These are phyloP conservation scores for Usnea hakonensis DNA, from an alignment of 495 filamentous ascomycete species.

Conservation along the genomic window DNA sequence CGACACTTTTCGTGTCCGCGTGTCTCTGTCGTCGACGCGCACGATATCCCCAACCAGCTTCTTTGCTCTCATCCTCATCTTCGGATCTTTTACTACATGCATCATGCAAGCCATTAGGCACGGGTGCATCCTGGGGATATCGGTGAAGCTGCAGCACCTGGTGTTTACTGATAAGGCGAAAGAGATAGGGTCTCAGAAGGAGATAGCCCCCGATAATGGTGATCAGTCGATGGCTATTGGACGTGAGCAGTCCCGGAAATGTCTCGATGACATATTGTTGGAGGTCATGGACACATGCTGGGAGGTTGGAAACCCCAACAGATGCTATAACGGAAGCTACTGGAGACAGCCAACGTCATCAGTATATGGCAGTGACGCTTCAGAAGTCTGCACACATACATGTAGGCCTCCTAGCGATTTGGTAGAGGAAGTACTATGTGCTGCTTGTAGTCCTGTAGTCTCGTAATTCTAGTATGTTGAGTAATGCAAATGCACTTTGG, in stretches of 20 bases:
- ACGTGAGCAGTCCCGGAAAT: not conserved
- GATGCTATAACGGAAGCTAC: not conserved
- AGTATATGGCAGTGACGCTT: not conserved
- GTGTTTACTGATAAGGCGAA: constrained; percentile 37
- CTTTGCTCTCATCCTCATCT: not conserved
- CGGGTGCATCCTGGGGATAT: constrained; percentile 1
- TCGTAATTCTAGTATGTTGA: not conserved
- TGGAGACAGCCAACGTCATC: not conserved
- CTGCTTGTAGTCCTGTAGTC: not conserved
- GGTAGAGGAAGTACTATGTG: not conserved
- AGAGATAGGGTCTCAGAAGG: constrained; percentile 58
- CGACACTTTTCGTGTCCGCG: constrained; percentile 1
- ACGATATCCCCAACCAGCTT: not conserved
- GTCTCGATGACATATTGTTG: not conserved
- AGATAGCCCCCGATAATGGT: constrained; percentile 54
- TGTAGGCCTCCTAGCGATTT: not conserved
- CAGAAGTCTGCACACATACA: not conserved
- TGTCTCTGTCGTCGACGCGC: not conserved
- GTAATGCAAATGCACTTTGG: not conserved
- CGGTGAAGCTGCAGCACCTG: constrained; percentile 42
- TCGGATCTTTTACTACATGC: not conserved
- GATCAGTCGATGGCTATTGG: constrained; percentile 50
- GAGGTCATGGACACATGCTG: not conserved
- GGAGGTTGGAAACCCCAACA: not conserved
- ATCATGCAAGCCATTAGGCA: constrained; percentile 16